Conservation (phyloP, 2,329 filamentous ascomycete genomes). For the Penicillium expansum region DNA sequence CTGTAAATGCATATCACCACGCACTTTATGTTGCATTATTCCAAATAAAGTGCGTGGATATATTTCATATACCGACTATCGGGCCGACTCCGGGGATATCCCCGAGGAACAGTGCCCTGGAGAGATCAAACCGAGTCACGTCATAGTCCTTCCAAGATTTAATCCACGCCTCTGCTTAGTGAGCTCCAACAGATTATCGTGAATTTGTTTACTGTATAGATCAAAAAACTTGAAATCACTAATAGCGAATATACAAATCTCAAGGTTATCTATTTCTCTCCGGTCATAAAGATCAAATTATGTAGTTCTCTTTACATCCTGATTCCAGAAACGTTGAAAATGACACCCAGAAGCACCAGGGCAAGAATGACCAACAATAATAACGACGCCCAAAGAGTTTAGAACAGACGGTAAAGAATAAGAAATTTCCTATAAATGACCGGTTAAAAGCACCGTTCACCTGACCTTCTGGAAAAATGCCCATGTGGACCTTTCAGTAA, state of each 20-base stretch:
- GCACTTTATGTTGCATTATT: not conserved
- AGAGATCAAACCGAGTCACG: not conserved
- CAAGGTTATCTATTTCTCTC: no score
- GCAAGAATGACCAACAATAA: no score
- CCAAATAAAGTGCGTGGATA: not conserved
- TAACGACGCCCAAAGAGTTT: no score
- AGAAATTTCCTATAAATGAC: not conserved
- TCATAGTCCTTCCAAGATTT: not conserved
- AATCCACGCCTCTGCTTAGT: not conserved
- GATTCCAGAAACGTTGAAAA: not conserved
- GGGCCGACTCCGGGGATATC: conserved; percentile 1
- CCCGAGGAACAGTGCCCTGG: not conserved
- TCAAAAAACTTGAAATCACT: not conserved
- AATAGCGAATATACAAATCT: not conserved
- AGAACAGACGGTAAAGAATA: not conserved
- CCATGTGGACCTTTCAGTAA: not conserved
- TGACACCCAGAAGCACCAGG: not conserved
- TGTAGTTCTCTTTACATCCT: no score
- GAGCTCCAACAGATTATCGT: not conserved
- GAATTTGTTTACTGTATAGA: not conserved
- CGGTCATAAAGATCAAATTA: no score
- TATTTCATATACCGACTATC: not conserved
- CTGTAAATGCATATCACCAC: not conserved
- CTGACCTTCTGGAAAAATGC: not conserved
- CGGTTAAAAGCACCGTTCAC: not conserved